Base-by-base conservation (phyloP, 169 alveolate species). In the Eimeria sp. region DNA sequence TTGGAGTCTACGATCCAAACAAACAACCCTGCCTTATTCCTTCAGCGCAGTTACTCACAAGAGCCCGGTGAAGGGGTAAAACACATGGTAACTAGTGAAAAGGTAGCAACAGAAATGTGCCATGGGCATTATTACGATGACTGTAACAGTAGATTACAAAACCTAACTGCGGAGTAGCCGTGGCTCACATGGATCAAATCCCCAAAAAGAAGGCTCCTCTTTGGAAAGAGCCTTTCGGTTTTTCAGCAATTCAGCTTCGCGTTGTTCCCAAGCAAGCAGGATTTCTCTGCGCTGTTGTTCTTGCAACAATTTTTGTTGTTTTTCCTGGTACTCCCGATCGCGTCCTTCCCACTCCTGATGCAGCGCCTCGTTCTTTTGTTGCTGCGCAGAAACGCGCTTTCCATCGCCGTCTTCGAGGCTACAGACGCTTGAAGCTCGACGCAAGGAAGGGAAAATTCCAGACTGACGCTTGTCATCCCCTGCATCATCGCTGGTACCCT, bases 261-360 rank as follows among this genome's bases (percentile, higher is more conserved):
- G 78, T 25, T 87, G 93, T 13, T 87, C 93, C 93, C 93, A 87
- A 9, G 93, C 93, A 37, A 62, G 93, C 52, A 87, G 56, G 10
- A 62, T 23, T 58, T 87, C 93, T 43, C 54, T 87, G 43, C 93
- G 93, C 68, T 87, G 93, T 40, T 87, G 93, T 58, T 87, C 93
- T 10, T 27, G 82, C 49, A 87, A 20, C 82, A 87, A n/a, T 16
- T 43, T 60, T 30, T 87, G 93, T 6, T 87, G 93, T 54, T 64
- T 87, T 58, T 87, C 93, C 93, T 87, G 93, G 82, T 87, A 87
- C 93, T 87, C 83, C 54, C 93, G 80, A 23, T 87, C 93, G 43
- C 82, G 78, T 64, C 58, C 82, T 33, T 60, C 93, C 93, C 93
- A 87, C 49, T 64, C 83, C 83, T 62, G 78, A 52, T 64, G 93